Evolutionary conservation across 208 protist genomes (phyloP).

Genomic region (Leishmania gerbilli): DNA sequence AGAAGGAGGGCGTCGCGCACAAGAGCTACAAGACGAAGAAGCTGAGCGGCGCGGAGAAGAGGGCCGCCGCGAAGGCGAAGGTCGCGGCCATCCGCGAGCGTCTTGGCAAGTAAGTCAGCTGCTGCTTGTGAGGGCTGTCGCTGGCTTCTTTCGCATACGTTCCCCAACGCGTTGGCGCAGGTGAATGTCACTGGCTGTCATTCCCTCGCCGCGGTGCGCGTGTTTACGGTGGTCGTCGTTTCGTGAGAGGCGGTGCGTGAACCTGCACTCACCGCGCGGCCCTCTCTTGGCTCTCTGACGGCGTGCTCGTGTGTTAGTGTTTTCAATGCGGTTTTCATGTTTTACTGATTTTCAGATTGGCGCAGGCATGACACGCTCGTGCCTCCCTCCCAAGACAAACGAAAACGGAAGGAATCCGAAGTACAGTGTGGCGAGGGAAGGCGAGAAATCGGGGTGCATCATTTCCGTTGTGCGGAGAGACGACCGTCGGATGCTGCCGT

Average conservation of each 20-base stretch:
- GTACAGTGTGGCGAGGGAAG: background rate
- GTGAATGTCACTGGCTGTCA: too few relatives aligned
- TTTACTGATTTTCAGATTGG: background rate
- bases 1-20: constrained; percentile 39
- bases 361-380: background rate
- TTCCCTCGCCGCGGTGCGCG: background rate
- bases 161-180: too few relatives aligned
- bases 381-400: background rate
- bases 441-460: background rate
- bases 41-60: constrained; percentile 51
- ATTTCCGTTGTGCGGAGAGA: background rate
- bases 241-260: too few relatives aligned
- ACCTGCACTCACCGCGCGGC: background rate
- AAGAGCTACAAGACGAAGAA: constrained; percentile 64
- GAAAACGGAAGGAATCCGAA: background rate
- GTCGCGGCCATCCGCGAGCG: constrained; percentile 61
- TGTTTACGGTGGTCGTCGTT: too few relatives aligned
- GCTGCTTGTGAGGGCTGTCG: background rate
- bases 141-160: too few relatives aligned
- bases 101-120: constrained; percentile 36
- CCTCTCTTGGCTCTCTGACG: background rate
- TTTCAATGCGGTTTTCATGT: background rate
- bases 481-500: background rate
- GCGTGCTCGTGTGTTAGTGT: background rate
- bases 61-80: constrained; percentile 39